These are phyloP conservation scores for Cryphonectria nitschkei DNA, from an alignment of 2,329 filamentous ascomycete genomes.

Conservation along the genomic window DNA sequence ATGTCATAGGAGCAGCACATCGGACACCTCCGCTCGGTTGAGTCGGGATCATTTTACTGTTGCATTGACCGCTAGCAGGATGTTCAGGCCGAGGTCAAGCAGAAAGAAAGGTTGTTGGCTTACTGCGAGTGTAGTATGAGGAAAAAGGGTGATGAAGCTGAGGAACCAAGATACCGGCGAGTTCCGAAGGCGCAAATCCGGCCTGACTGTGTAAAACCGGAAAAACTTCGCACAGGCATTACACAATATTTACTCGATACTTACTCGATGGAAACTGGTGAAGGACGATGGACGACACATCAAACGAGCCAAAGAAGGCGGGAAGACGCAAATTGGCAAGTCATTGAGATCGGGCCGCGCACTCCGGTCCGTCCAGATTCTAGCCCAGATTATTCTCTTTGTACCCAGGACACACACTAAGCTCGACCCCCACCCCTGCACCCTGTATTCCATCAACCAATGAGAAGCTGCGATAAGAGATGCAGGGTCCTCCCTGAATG, in stretches of 20 bases:
- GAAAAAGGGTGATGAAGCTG: too few species aligned
- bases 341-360: background rate
- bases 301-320: slow-evolving; percentile 2
- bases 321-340: background rate
- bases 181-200: background rate
- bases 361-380: background rate
- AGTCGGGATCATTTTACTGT: background rate
- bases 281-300: slow-evolving; percentile 9
- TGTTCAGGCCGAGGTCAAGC: background rate
- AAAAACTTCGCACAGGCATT: slow-evolving; percentile 12
- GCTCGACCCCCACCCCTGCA: too few species aligned
- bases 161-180: background rate
- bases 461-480: slow-evolving; percentile 13
- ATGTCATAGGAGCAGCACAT: background rate
- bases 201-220: background rate
- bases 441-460: slow-evolving; percentile 1
- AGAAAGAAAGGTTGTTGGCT: background rate
- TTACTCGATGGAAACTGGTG: slow-evolving; percentile 28
- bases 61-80: background rate
- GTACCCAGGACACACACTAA: background rate
- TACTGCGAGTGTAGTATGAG: background rate
- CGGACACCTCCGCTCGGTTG: background rate
- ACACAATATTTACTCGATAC: slow-evolving; percentile 25
- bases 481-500: slow-evolving; percentile 6
- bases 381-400: background rate